These are phyloP conservation scores for Leccinum olivaceopallidum DNA, from an alignment of 768 basidiomycete species.

Conservation along the genomic window DNA sequence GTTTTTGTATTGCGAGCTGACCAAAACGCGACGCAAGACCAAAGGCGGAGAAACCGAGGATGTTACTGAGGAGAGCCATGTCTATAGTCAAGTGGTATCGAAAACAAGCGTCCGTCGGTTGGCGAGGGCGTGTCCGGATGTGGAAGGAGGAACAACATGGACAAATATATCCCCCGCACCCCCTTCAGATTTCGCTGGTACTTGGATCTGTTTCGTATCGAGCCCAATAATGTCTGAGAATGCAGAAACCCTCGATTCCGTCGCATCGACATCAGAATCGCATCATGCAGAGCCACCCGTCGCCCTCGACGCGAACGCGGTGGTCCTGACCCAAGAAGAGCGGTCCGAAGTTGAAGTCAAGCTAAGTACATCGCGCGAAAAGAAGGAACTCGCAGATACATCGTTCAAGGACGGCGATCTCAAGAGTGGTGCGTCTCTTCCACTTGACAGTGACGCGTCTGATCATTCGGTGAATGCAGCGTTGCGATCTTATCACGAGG, in stretches of 20 bases:
- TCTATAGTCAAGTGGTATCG: background rate
- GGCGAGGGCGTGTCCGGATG: conserved; percentile 2
- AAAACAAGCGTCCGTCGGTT: background rate
- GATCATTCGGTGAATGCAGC: conserved; percentile 41
- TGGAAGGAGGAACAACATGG: conserved; percentile 22
- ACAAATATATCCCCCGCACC: conserved; percentile 26
- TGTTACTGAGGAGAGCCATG: conserved; percentile 68
- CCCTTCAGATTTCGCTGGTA: background rate
- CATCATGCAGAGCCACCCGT: background rate
- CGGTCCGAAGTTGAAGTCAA: conserved; percentile 44
- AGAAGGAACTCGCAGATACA: conserved; percentile 65
- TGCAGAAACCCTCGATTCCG: background rate
- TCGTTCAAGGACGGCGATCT: conserved; percentile 68
- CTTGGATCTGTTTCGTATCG: background rate
- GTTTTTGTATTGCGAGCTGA: conserved; percentile 83
- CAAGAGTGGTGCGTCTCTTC: conserved; percentile 51
- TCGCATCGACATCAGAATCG: conserved; percentile 8
- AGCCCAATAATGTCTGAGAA: conserved; percentile 20
- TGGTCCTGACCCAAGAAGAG: conserved; percentile 19
- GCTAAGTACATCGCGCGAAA: conserved; percentile 59
- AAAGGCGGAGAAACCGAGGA: conserved; percentile 78
- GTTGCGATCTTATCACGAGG: conserved; percentile 71
- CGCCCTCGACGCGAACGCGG: conserved; percentile 24
- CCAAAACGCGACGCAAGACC: conserved; percentile 84
- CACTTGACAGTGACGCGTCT: conserved; percentile 2